Base-by-base conservation (phyloP, 2,329 filamentous ascomycete genomes). In the Corynespora cassiicola region DNA sequence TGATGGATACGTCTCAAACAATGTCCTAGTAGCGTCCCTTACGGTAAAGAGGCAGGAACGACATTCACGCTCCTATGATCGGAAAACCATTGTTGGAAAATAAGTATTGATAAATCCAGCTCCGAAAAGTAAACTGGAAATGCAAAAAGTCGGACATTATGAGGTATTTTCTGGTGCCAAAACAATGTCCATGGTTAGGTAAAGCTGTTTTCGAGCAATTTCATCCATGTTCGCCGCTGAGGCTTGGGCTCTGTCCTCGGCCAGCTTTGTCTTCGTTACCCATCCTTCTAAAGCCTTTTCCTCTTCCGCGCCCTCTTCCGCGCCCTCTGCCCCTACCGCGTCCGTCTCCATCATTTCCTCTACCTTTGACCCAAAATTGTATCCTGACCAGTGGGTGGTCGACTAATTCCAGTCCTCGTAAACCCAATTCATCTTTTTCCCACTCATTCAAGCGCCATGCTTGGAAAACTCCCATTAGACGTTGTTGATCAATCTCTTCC, bases 401-500 rank as follows among this genome's bases (percentile, higher is more conserved):
- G 0, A 84, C 85, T 80, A 86, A 87, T 27, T 82, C 71, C 6
- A 84, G 69, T 0, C 79, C 77, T 1, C 71, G 68, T 5, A 91
- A 62, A 0, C 79, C 81, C 3, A 82, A 56, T 6, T 73, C 71
- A 28, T 77, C 72, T 55, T 85, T 79, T 37, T 83, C 80, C 19
- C 80, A 78, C 2, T 75, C 70, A 0, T 76, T 72, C 1, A 88
- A 74, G 5, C 82, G 85, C 77, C 84, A 89, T 0, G 81, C 75
- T 58, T 91, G 88, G 54, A 88, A 90, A 1, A 89, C 69, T 26
- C 87, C 72, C 71, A 76, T 74, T 41, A 77, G 36, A 23, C 63
- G 63, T 42, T 76, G 65, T 28, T 62, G 54, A 23, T 66, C 62
- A 3, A 63, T 31, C 19, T 62, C 59, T 29, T 62, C 67, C 34